phyloP scores from a whole-genome alignment of 1,284 basidiomycete genomes.

The Porogramme epimiltina region DNA sequence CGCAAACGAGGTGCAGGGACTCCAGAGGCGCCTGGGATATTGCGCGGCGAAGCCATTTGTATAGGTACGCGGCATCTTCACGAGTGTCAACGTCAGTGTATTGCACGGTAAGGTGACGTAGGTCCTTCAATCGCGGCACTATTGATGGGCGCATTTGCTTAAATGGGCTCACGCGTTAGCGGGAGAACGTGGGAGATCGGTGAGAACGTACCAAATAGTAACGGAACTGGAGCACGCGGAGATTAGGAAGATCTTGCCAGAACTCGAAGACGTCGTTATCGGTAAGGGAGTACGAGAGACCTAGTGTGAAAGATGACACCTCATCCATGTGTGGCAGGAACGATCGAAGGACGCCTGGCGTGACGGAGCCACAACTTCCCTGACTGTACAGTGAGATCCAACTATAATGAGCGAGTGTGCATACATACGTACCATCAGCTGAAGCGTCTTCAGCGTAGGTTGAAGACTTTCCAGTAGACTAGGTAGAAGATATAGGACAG shows the following conservation, averaged over 20 bases:
- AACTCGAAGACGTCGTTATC: conserved; percentile 51
- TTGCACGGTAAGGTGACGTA: conserved; percentile 43
- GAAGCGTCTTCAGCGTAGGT: conserved; percentile 36
- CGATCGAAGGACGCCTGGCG: conserved; percentile 51
- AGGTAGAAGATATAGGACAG: conserved; percentile 46
- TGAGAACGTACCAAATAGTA: conserved; percentile 48
- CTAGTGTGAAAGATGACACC: conserved; percentile 40
- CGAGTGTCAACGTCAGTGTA: conserved; percentile 29
- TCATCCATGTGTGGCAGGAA: conserved; percentile 38
- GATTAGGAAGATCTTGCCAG: conserved; percentile 37
- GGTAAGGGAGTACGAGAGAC: conserved; percentile 55
- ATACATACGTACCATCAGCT: conserved; percentile 38
- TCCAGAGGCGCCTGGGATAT: conserved; percentile 42
- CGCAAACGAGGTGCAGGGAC: conserved; percentile 35
- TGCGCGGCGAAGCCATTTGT: conserved; percentile 46
- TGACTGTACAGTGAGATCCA: conserved; percentile 22
- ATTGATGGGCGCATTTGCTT: conserved; percentile 47
- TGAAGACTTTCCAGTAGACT: conserved; percentile 44
- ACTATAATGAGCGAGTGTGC: not conserved
- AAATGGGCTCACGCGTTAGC: not conserved
- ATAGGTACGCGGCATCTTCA: conserved; percentile 37
- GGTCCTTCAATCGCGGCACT: conserved; percentile 30
- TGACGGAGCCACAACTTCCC: conserved; percentile 60
- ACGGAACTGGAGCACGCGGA: conserved; percentile 41
- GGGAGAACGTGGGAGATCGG: not conserved